Conservation (phyloP, 768 basidiomycete species). For the Termitomyces sp. region DNA sequence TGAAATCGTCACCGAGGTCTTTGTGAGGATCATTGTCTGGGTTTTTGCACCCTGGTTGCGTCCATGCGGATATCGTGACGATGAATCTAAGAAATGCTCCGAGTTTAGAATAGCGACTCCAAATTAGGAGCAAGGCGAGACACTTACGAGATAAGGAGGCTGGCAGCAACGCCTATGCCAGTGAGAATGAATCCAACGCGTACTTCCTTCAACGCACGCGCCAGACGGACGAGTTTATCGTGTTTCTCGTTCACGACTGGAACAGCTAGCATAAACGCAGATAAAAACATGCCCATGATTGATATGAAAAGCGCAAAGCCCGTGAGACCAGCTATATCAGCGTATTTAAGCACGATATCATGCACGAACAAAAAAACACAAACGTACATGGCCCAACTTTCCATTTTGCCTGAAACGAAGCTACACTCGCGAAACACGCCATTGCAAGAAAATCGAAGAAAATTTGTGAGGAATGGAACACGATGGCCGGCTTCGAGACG, state of each 20-base stretch:
- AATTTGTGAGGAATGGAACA: slow-evolving; percentile 69
- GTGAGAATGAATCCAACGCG: slow-evolving; percentile 83
- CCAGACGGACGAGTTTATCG: slow-evolving; percentile 71
- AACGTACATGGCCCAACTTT: slow-evolving; percentile 79
- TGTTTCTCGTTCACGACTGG: slow-evolving; percentile 84
- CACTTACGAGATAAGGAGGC: slow-evolving; percentile 74
- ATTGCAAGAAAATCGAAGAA: slow-evolving; percentile 94
- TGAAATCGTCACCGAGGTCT: slow-evolving; percentile 57
- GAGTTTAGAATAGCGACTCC: not conserved
- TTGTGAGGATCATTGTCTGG: slow-evolving; percentile 76
- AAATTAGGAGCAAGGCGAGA: not conserved
- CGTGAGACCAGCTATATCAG: slow-evolving; percentile 69
- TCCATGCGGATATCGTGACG: slow-evolving; percentile 81
- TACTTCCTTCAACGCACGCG: slow-evolving; percentile 75
- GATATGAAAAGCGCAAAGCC: slow-evolving; percentile 84
- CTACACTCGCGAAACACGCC: slow-evolving; percentile 88
- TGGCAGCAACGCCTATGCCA: slow-evolving; percentile 57
- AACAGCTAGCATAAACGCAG: slow-evolving; percentile 66
- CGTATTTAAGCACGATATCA: not conserved
- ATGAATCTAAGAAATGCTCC: slow-evolving; percentile 44
- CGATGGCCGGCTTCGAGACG: slow-evolving; percentile 75
- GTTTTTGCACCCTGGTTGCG: slow-evolving; percentile 86
- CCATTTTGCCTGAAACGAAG: slow-evolving; percentile 84
- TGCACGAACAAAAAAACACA: not conserved
- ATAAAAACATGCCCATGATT: slow-evolving; percentile 64